Evolutionary conservation across 305 asterid species (phyloP).

Genomic region (Plantago coronopus): DNA sequence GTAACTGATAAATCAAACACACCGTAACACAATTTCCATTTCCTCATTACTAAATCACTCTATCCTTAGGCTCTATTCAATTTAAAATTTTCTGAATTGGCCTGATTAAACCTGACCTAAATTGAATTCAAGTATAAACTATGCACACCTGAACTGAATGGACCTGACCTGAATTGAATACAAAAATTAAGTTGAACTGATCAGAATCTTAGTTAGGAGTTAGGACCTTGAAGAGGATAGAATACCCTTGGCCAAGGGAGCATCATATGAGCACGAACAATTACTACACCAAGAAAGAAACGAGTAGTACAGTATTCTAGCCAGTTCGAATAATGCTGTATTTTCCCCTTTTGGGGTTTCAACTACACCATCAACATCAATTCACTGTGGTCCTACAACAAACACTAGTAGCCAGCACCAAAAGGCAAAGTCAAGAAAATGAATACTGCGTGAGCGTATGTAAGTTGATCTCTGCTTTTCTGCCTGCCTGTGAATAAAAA

Average conservation of each 20-base stretch:
- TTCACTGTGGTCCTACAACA: constrained; percentile 10
- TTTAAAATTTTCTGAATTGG: too few species aligned
- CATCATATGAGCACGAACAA: background rate
- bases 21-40: too few species aligned
- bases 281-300: too few species aligned
- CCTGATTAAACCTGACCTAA: too few species aligned
- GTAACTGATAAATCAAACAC: too few species aligned
- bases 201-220: too few species aligned
- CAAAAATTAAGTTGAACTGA: too few species aligned
- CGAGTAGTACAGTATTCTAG: background rate
- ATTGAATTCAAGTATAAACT: too few species aligned
- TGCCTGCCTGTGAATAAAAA: constrained; percentile 1
- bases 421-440: constrained; percentile 15
- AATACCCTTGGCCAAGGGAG: background rate
- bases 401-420: constrained; percentile 2
- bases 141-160: too few species aligned
- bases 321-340: background rate
- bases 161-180: too few species aligned
- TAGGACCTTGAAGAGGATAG: background rate
- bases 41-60: too few species aligned
- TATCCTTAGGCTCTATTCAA: too few species aligned
- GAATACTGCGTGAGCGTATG: constrained; percentile 1
- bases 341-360: constrained; percentile 8
- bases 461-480: background rate
- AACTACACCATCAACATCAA: constrained; percentile 17